These are phyloP conservation scores for Aschersonia sp. DNA, from an alignment of 2,329 filamentous ascomycete genomes.

Conservation along the genomic window DNA sequence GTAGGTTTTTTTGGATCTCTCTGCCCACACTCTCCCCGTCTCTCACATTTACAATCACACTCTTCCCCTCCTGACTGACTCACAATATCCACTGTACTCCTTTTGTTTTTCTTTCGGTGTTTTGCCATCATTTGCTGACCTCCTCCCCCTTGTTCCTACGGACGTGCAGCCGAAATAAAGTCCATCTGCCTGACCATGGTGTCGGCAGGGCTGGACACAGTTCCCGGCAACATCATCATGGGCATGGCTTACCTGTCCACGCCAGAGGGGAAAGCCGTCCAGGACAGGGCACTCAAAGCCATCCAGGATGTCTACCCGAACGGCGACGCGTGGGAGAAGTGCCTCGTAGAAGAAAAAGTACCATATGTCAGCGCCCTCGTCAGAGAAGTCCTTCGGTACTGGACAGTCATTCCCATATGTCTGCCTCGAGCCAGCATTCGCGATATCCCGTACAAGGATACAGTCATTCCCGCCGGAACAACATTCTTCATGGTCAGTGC, in stretches of 20 bases:
- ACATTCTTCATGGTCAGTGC: conserved; percentile 58
- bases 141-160: no score
- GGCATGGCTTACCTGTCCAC: conserved; percentile 63
- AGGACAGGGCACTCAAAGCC: conserved; percentile 52
- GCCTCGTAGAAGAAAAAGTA: conserved; percentile 58
- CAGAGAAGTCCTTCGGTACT: conserved; percentile 66
- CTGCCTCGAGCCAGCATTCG: conserved; percentile 59
- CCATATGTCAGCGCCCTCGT: conserved; percentile 65
- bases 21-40: background rate
- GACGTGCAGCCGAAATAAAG: conserved; percentile 50
- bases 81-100: no score
- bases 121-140: no score
- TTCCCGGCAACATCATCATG: conserved; percentile 69
- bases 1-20: conserved; percentile 6
- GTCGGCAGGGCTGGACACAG: conserved; percentile 66
- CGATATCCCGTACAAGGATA: conserved; percentile 53
- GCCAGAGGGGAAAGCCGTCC: conserved; percentile 51
- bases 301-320: conserved; percentile 59
- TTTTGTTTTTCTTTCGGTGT: no score
- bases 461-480: conserved; percentile 57
- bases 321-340: conserved; percentile 62
- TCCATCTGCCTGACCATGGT: conserved; percentile 75
- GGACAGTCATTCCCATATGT: conserved; percentile 66
- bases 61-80: no score
- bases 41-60: background rate